Percentiles rank a stretch among this genome's conserved stretches.
These are phyloP conservation scores for Candida glucosophila DNA, from an alignment of 1,139 yeast genomes.

Conservation along the genomic window DNA sequence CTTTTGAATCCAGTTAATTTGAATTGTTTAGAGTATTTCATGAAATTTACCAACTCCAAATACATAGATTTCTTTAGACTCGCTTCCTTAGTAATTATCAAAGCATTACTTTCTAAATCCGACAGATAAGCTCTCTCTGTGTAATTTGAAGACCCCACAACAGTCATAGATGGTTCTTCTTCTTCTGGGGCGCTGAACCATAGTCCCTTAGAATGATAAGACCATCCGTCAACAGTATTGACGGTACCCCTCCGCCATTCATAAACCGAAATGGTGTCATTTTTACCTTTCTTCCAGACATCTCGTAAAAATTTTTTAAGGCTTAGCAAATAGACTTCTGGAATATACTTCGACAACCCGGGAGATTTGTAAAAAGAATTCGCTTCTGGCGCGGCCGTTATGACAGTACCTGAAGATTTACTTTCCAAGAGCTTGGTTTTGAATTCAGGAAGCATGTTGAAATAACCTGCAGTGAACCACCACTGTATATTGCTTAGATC, in stretches of 20 bases:
- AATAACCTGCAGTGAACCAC: constrained; percentile 95
- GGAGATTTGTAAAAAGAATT: constrained; percentile 84
- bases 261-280: constrained; percentile 42
- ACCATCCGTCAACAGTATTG: constrained; percentile 83
- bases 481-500: constrained; percentile 53
- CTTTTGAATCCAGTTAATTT: constrained; percentile 51
- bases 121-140: constrained; percentile 82
- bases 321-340: constrained; percentile 77
- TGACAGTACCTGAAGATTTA: constrained; percentile 58
- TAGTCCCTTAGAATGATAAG: constrained; percentile 96
- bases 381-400: constrained; percentile 88
- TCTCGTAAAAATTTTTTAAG: constrained; percentile 62
- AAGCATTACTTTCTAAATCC: constrained; percentile 83
- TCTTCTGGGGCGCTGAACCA: constrained; percentile 70
- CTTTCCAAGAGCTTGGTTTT: constrained; percentile 53
- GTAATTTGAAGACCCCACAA: constrained; percentile 88
- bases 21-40: constrained; percentile 43
- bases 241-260: constrained; percentile 91
- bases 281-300: constrained; percentile 37
- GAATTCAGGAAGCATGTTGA: constrained; percentile 79
- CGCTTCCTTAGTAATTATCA: constrained; percentile 63
- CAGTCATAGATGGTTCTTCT: constrained; percentile 57
- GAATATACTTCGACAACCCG: constrained; percentile 77
- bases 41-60: constrained; percentile 55
- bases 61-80: constrained; percentile 50